A percentile compares a stretch with the other conserved stretches of the same genome.
phyloP scores from a whole-genome alignment of 2,329 filamentous ascomycete species.

The Penicillium sp. region DNA sequence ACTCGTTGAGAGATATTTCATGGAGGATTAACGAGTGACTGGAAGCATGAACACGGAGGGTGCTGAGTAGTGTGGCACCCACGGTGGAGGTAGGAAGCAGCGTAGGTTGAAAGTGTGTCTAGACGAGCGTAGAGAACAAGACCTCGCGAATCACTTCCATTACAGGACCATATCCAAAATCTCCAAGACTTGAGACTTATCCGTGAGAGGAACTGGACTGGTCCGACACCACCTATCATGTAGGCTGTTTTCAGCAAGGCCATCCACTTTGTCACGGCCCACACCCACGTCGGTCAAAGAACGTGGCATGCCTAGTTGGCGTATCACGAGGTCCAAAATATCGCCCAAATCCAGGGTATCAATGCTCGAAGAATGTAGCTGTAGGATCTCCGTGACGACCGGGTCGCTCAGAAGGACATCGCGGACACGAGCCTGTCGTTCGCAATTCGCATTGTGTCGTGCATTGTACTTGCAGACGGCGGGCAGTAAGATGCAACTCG shows the following conservation, averaged over 20 bases:
- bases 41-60: no score
- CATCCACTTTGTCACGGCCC: slow-evolving; percentile 43
- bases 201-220: slow-evolving; percentile 17
- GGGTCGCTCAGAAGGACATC: slow-evolving; percentile 37
- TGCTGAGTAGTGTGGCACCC: no score
- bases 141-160: not conserved
- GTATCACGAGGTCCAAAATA: slow-evolving; percentile 47
- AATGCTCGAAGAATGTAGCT: slow-evolving; percentile 21
- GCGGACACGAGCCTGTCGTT: slow-evolving; percentile 38
- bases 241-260: slow-evolving; percentile 36
- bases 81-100: no score
- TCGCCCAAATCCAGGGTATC: slow-evolving; percentile 44
- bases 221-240: slow-evolving; percentile 18
- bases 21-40: no score
- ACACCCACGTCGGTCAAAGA: slow-evolving; percentile 49
- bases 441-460: slow-evolving; percentile 37
- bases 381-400: slow-evolving; percentile 35
- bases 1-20: no score
- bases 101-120: no score
- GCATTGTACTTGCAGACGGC: slow-evolving; percentile 54
- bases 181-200: slow-evolving; percentile 18
- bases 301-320: slow-evolving; percentile 50
- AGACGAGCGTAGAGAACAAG: no score
- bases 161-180: slow-evolving; percentile 20
- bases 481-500: slow-evolving; percentile 52